phyloP scores from a whole-genome alignment of 257 asterid genomes.

The Voacanga thouarsii region DNA sequence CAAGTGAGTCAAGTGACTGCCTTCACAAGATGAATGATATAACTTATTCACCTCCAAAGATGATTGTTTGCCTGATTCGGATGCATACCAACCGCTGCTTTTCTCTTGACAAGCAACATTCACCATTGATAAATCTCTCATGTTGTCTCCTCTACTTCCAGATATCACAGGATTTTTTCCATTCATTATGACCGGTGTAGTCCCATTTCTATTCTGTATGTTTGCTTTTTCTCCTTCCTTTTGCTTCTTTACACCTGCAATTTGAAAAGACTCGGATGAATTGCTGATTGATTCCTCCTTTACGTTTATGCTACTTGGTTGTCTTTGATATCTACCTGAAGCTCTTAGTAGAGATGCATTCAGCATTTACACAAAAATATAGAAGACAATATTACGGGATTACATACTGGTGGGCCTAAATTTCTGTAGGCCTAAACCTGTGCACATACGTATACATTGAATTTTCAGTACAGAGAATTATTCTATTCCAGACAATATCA shows the following conservation, averaged over 20 bases:
- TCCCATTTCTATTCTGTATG: conserved; percentile 2
- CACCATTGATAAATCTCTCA: background rate
- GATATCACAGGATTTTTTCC: conserved; percentile 9
- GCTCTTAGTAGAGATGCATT: background rate
- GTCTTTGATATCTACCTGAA: conserved; percentile 11
- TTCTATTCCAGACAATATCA: background rate
- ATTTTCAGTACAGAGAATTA: background rate
- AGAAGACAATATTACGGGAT: too few species aligned
- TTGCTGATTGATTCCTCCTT: conserved; percentile 3
- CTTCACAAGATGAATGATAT: conserved; percentile 10
- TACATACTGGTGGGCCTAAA: background rate
- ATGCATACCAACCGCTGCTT: background rate
- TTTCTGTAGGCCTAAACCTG: too few species aligned
- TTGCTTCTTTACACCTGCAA: conserved; percentile 16
- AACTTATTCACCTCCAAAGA: conserved; percentile 15
- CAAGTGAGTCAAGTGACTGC: conserved; percentile 12
- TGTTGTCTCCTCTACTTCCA: conserved; percentile 1
- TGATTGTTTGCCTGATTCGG: conserved; percentile 17
- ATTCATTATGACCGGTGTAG: conserved; percentile 11
- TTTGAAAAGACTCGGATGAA: conserved; percentile 2
- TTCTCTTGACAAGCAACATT: conserved; percentile 13
- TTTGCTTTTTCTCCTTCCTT: background rate
- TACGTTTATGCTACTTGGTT: conserved; percentile 1
- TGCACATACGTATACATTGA: background rate
- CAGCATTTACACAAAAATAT: background rate